These are phyloP conservation scores for Geotrichum aggregatum DNA, from an alignment of 1,139 yeast species.

Conservation along the genomic window DNA sequence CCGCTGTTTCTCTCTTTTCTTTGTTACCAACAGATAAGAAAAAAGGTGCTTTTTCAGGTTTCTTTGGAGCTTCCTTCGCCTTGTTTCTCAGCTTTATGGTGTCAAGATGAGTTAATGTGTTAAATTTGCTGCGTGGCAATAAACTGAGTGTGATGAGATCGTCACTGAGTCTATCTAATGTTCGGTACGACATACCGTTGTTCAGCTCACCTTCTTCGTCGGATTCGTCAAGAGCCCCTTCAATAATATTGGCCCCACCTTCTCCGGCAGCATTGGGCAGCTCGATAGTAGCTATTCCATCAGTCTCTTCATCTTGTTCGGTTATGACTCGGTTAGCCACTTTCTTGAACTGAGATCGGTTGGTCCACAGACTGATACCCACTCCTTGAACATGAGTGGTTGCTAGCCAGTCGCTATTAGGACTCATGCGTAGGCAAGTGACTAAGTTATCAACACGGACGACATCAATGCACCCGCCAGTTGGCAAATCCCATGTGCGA, in stretches of 20 bases:
- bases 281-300: constrained; percentile 47
- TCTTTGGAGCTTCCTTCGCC: constrained; percentile 85
- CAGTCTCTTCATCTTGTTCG: constrained; percentile 49
- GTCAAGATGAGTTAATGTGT: constrained; percentile 75
- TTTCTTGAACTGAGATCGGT: constrained; percentile 75
- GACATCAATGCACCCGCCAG: constrained; percentile 96
- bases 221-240: constrained; percentile 62
- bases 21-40: constrained; percentile 62
- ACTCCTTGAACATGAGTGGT: constrained; percentile 89
- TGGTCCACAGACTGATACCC: constrained; percentile 91
- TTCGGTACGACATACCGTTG: constrained; percentile 43
- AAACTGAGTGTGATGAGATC: constrained; percentile 67
- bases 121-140: constrained; percentile 74
- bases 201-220: constrained; percentile 22
- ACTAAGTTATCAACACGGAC: constrained; percentile 72
- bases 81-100: constrained; percentile 80
- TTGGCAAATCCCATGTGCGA: constrained; percentile 96
- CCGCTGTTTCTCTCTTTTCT: constrained; percentile 20
- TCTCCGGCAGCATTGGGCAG: constrained; percentile 82
- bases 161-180: constrained; percentile 62
- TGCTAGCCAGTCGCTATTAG: constrained; percentile 86
- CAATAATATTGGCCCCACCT: constrained; percentile 69
- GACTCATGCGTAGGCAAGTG: constrained; percentile 75
- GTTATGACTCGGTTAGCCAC: constrained; percentile 69
- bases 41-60: constrained; percentile 77